Conservation (phyloP, 2,329 filamentous ascomycete genomes). For the Penicillium occitanis region DNA sequence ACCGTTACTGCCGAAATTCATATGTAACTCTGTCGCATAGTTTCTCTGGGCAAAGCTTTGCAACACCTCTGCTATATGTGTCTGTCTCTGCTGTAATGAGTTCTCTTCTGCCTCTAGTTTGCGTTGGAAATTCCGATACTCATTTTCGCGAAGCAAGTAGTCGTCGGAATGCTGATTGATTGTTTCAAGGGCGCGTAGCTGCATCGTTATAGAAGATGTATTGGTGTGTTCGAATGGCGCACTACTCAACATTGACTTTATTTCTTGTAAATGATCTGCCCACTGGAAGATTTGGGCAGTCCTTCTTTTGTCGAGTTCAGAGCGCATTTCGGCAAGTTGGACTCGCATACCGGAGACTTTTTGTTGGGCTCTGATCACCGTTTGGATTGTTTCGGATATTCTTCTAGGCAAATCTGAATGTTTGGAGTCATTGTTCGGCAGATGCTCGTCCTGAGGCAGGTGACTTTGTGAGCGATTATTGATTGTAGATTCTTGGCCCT, state of each 20-base stretch:
- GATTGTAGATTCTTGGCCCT: no score
- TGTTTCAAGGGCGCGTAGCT: conserved; percentile 25
- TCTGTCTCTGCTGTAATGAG: conserved; percentile 25
- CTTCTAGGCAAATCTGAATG: background rate
- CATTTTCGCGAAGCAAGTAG: conserved; percentile 29
- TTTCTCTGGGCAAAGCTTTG: background rate
- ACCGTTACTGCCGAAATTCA: background rate
- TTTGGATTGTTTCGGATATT: background rate
- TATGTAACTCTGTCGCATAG: background rate
- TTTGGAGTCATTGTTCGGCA: background rate
- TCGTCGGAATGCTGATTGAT: conserved; percentile 22
- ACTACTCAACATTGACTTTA: background rate
- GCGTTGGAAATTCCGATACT: conserved; percentile 30
- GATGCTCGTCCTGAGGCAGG: background rate
- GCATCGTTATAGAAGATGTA: conserved; percentile 19
- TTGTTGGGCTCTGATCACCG: conserved; percentile 7
- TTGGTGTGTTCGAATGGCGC: background rate
- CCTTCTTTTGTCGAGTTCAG: conserved; percentile 3
- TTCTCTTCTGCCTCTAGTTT: conserved; percentile 31
- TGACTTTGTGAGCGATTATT: background rate
- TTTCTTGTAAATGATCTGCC: background rate
- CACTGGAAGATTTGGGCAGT: conserved; percentile 2
- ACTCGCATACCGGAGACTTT: conserved; percentile 14
- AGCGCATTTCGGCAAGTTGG: conserved; percentile 9
- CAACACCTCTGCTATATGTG: conserved; percentile 23